Percentiles rank a stretch among this genome's conserved stretches.
Evolutionary conservation across 345 rosid species (phyloP).

Genomic region (Eucalyptus sp.): DNA sequence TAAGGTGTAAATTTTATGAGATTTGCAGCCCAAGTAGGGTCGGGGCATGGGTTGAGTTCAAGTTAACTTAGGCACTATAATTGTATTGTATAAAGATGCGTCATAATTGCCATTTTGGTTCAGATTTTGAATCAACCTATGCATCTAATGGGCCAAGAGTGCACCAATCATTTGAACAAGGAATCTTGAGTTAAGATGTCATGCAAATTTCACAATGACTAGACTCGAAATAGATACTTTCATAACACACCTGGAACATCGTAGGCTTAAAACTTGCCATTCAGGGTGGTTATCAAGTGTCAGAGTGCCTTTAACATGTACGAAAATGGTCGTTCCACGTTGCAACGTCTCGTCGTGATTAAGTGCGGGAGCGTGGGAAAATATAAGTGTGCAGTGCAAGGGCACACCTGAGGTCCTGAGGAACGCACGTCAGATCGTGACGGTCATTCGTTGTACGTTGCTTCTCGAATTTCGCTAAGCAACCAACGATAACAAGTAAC

Average conservation of each 20-base stretch:
- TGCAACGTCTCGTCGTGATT: neutral
- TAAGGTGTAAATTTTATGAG: neutral
- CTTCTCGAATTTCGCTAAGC: neutral
- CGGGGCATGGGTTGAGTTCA: neutral
- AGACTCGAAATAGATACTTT: fast-evolving
- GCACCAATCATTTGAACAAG: neutral
- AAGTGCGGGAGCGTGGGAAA: neutral
- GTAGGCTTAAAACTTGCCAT: neutral
- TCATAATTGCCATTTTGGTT: neutral
- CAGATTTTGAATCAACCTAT: fast-evolving
- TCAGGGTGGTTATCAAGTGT: neutral
- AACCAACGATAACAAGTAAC: neutral
- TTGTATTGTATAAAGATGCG: too few relatives aligned
- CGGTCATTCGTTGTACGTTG: neutral
- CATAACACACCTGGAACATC: neutral
- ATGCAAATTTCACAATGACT: neutral
- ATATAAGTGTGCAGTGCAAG: neutral
- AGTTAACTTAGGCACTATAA: neutral
- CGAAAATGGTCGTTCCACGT: neutral
- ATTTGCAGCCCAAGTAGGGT: neutral
- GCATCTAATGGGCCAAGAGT: fast-evolving
- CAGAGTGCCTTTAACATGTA: neutral
- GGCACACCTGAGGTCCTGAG: neutral
- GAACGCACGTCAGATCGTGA: neutral
- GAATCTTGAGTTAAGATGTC: neutral